Conservation (phyloP, 768 basidiomycete species). For the Boletus pseudopeckii region DNA sequence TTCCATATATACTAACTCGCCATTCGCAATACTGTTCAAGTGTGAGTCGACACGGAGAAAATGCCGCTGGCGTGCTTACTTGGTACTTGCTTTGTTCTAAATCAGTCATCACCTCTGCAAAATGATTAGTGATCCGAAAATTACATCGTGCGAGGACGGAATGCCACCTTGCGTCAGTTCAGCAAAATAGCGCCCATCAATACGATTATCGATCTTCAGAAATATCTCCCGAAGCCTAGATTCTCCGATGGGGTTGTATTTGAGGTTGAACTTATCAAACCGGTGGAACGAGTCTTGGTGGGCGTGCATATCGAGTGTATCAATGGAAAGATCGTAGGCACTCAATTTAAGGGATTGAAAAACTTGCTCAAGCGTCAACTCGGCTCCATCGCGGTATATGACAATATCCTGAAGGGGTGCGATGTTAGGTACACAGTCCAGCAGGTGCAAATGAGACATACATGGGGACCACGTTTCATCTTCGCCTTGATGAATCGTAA, state of each 20-base stretch:
- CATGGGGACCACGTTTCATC: constrained; percentile 85
- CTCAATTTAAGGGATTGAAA: constrained; percentile 93
- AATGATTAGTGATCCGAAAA: neutral
- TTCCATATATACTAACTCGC: constrained; percentile 94
- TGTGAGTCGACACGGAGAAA: neutral
- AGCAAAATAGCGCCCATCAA: constrained; percentile 89
- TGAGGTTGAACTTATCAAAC: constrained; percentile 96
- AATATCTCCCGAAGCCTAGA: constrained; percentile 95
- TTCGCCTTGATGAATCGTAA: constrained; percentile 99
- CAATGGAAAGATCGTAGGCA: constrained; percentile 97
- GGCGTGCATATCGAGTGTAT: constrained; percentile 99
- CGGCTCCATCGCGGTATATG: constrained; percentile 88
- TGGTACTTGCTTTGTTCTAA: constrained; percentile 98
- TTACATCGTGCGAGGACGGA: neutral
- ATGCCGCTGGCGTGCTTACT: constrained; percentile 37
- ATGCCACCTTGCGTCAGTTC: constrained; percentile 83
- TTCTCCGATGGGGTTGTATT: constrained; percentile 97
- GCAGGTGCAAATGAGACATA: constrained; percentile 31
- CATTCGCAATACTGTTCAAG: constrained; percentile 83
- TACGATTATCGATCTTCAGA: constrained; percentile 95
- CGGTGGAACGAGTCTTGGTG: constrained; percentile 98
- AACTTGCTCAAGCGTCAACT: constrained; percentile 88
- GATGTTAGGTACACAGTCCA: neutral
- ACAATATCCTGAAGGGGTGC: constrained; percentile 74
- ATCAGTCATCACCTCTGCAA: constrained; percentile 92